A percentile compares a stretch with the other conserved stretches of the same genome.
Evolutionary conservation across 495 filamentous ascomycete genomes (phyloP).

Genomic region (Friedmanniomyces simplex): DNA sequence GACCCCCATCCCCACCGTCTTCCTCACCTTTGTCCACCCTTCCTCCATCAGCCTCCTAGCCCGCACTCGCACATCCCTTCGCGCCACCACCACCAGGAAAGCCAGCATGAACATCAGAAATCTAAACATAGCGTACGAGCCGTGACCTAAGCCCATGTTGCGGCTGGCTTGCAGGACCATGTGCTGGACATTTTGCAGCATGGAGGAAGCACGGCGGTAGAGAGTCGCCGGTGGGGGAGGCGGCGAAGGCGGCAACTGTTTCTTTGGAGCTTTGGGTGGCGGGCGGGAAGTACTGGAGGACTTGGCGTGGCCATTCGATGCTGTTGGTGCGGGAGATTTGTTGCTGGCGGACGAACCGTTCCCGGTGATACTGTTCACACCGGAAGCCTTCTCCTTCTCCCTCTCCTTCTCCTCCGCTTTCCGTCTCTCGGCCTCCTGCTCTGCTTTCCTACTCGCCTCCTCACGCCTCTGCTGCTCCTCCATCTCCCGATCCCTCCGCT

Average conservation of each 20-base stretch:
- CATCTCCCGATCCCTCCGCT: constrained; percentile 53
- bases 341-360: background rate
- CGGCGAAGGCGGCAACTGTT: constrained; percentile 30
- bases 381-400: constrained; percentile 1
- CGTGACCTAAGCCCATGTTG: constrained; percentile 38
- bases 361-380: constrained; percentile 1
- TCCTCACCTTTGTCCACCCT: constrained; percentile 72
- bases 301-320: background rate
- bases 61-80: constrained; percentile 64
- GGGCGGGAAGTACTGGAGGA: constrained; percentile 3
- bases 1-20: constrained; percentile 90
- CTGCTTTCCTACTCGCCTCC: constrained; percentile 47
- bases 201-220: constrained; percentile 16
- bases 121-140: constrained; percentile 59
- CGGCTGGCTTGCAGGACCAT: constrained; percentile 39
- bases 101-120: constrained; percentile 74
- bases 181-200: constrained; percentile 11
- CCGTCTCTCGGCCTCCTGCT: constrained; percentile 46
- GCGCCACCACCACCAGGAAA: constrained; percentile 64
- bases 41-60: constrained; percentile 53
- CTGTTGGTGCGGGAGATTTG: background rate
- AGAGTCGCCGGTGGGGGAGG: constrained; percentile 6
- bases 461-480: constrained; percentile 49
- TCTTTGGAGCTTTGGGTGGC: constrained; percentile 21
- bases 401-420: constrained; percentile 45